A percentile compares a stretch with the other conserved stretches of the same genome.
Conservation (phyloP, 2,329 filamentous ascomycete genomes). For the Orbilia oligospora region DNA sequence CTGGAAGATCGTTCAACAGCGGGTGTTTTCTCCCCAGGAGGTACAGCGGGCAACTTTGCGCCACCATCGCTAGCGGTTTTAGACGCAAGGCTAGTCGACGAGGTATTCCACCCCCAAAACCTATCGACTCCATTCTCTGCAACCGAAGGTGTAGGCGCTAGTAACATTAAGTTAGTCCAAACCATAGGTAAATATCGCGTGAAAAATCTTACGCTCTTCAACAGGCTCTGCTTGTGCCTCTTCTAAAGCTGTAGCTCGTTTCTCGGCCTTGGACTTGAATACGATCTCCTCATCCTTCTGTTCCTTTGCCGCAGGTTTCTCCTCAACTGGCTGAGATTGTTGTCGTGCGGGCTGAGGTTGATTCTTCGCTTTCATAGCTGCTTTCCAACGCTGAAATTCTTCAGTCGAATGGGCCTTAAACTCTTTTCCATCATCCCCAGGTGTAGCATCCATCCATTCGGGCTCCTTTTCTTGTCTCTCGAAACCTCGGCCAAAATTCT, state of each 20-base stretch:
- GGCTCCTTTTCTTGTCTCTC: slow-evolving; percentile 69
- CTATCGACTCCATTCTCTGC: slow-evolving; percentile 68
- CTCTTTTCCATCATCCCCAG: slow-evolving; percentile 66
- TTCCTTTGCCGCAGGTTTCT: slow-evolving; percentile 49
- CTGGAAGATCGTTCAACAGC: slow-evolving; percentile 68
- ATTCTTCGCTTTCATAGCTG: slow-evolving; percentile 69
- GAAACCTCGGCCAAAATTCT: slow-evolving; percentile 61
- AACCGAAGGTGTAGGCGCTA: slow-evolving; percentile 65
- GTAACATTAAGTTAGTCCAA: slow-evolving; percentile 19
- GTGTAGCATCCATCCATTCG: slow-evolving; percentile 71
- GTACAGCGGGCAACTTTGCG: slow-evolving; percentile 65
- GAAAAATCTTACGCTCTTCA: slow-evolving; percentile 52
- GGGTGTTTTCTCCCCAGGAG: slow-evolving; percentile 60
- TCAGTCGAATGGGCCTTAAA: slow-evolving; percentile 69
- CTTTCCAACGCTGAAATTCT: slow-evolving; percentile 73
- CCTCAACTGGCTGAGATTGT: slow-evolving; percentile 24
- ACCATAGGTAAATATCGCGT: neutral
- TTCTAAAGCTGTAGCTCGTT: slow-evolving; percentile 53
- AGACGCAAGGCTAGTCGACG: slow-evolving; percentile 63
- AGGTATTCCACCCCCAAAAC: slow-evolving; percentile 69
- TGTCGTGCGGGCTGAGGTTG: slow-evolving; percentile 57
- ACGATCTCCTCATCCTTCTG: slow-evolving; percentile 57
- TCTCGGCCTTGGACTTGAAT: slow-evolving; percentile 57
- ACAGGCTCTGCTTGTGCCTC: slow-evolving; percentile 45
- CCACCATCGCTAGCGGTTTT: slow-evolving; percentile 63